Evolutionary conservation across 352 stramenopile species (phyloP), one percentile per base, ranked within the genome.

Genomic region (Phytophthora pisi): DNA sequence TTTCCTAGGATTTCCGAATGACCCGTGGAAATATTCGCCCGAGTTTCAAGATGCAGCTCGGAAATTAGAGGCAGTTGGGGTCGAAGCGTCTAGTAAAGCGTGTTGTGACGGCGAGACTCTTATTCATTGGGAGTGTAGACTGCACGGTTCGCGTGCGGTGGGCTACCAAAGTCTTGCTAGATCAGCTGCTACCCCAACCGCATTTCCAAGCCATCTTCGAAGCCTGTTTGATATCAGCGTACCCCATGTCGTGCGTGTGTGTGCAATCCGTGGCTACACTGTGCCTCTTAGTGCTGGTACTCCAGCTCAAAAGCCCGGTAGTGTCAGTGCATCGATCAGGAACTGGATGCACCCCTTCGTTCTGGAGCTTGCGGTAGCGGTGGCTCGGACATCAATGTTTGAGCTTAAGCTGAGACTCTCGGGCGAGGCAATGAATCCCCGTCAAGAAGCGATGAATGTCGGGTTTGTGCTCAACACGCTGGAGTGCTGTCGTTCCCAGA

Each of bases 1-100:
- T 49, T 11, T 49, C n/a, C n/a, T 49, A n/a, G 42, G 42, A 20
- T 49, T 47, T 49, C 42, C 42, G 5, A n/a, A 24, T 49, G 42
- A 49, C 6, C n/a, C 42, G 16, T 49, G 15, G 16, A 16, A 10
- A 6, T 49, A 49, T 3, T 49, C n/a, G 6, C 5, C 42, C 23
- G 42, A 24, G 6, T 49, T 49, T 24, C 16, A 16, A 49, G 42
- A n/a, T 24, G 42, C 42, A 24, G 42, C n/a, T 26, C 42, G 23
- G 16, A 9, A 24, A 24, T 13, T 49, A 15, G 42, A 49, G 13
- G 16, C 15, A 9, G 3, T 49, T n/a, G 42, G 42, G 42, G 16
- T 24, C 1, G n/a, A 49, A 10, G n/a, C 5, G n/a, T 49, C 42
- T 49, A 24, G 4, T 2, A 24, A 49, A 11, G 7, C 9, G n/a